Evolutionary conservation across 2,329 filamentous ascomycete genomes (phyloP), one percentile per base, ranked within the genome.

Genomic region (Cytospora chrysosperma): DNA sequence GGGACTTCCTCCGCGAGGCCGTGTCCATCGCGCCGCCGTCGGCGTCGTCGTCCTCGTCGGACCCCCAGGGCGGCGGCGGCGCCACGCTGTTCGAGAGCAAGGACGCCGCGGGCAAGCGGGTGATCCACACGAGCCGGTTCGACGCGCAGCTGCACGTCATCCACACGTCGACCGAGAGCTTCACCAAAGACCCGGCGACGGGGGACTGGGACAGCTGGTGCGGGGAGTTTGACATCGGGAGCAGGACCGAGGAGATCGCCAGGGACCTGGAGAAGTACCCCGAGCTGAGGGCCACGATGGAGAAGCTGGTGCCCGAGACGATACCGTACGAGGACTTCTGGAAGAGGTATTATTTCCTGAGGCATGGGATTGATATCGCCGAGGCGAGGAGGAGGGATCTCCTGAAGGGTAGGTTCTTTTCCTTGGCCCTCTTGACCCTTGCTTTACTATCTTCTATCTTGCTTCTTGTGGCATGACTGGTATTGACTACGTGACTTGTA

Each of bases 71-170:
- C 63, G 65, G 27, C 65, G 58, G 30, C 54, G 55, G 81, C 34
- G 54, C 89, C 56, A 86, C 97, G 34, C 81, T 97, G 5, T 99
- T 98, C 71, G 95, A 98, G 79, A 96, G 92, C 73, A 96, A 94
- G 75, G 94, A 97, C 75, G 87, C 90, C 6, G 85, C 87, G 56
- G 94, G 93, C 28, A 97, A 95, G 81, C 85, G 95, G 61, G 92
- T 98, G 19, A 96, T 98, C 68, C 95, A 99, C 75, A 91, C 92
- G 1, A 97, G 93, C 58, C 85, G 95, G 66, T 94, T 97, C 73
- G 95, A 99, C 72, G 95, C 95, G 0, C 95, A 98, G 76, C 81
- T 99, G 66, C 94, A 99, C 73, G 93, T 96, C 37, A 93, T 99
- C 65, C 95, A 99, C 75, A 93, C 92, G 5, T 90, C 88, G 24